Evolutionary conservation across 1,284 basidiomycete species (phyloP), one percentile per base, ranked within the genome.

Genomic region (Neonothopanus nambi): DNA sequence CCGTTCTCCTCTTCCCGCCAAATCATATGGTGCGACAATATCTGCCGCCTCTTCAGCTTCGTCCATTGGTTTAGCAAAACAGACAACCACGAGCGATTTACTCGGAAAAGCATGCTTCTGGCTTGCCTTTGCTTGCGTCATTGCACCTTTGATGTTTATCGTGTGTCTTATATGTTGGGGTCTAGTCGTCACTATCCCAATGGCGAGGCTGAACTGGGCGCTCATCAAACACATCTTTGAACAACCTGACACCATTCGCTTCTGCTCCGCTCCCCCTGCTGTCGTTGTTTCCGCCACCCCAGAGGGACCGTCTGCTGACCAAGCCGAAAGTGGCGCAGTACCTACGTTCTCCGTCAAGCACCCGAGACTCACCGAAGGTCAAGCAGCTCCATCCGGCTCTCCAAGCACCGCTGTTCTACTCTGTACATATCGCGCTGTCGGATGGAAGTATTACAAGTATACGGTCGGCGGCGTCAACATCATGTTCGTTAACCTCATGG

Each of bases 391-490:
- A 4, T 82, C 81, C 21, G 89, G 91, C 26, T 82, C 84, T 20
- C 80, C 82, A 20, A 80, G 78, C 39, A 92, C 84, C 43, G 98
- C 91, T 0, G 93, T 99, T 12, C 76, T 99, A 17, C 81, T 99
- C 23, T 99, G 97, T 74, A 96, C 91, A 1, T 99, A 99, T 71
- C 85, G 87, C 36, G 97, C 97, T 1, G 79, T 90, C 43, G 97
- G 96, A 1, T 74, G 85, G 63, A 84, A 97, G 70, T 99, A 98
- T 74, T 98, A 95, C 88, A 99, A 99, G 79, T 99, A 99, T 71
- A 99, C 97, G 2, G 83, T 99, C 44, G 95, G 96, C 21, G 97
- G 97, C 23, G 95, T 99, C 62, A 99, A 99, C 78, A 98, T 99
- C 68, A 74, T 99, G 59, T 99, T 99, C 70, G 84, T 99, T 75